Percentiles rank a stretch among this genome's conserved stretches.
Evolutionary conservation across 352 stramenopile species (phyloP).

Genomic region (Elongisporangium undulatum): DNA sequence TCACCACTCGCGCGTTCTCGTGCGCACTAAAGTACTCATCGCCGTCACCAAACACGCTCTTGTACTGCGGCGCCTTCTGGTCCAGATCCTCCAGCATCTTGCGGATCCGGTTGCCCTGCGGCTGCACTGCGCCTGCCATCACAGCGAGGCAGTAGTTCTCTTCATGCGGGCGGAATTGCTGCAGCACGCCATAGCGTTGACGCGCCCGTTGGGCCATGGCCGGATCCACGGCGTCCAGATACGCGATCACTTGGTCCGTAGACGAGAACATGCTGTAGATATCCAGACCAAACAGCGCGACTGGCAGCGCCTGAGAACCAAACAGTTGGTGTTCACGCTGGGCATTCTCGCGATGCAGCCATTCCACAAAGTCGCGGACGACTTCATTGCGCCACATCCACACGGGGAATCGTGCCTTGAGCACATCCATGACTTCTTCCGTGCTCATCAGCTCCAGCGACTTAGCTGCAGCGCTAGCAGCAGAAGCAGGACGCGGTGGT

Average conservation of each 20-base stretch:
- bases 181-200: constrained; percentile 16
- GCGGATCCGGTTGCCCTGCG: constrained; percentile 16
- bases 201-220: constrained; percentile 18
- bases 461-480: background rate
- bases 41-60: constrained; percentile 24
- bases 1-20: constrained; percentile 25
- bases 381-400: constrained; percentile 40
- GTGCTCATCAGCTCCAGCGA: background rate
- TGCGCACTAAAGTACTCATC: constrained; percentile 31
- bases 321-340: background rate
- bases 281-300: constrained; percentile 27
- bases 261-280: constrained; percentile 37
- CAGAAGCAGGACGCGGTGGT: background rate
- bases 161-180: constrained; percentile 22
- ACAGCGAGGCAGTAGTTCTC: constrained; percentile 18
- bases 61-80: constrained; percentile 16
- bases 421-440: constrained; percentile 25
- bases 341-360: constrained; percentile 13
- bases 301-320: constrained; percentile 6
- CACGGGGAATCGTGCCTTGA: constrained; percentile 24
- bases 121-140: constrained; percentile 8
- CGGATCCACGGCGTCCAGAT: constrained; percentile 23
- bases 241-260: constrained; percentile 23
- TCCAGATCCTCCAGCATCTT: constrained; percentile 24
- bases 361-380: constrained; percentile 30